Conservation (phyloP, 768 basidiomycete genomes). For the Floccularia luteovirens region DNA sequence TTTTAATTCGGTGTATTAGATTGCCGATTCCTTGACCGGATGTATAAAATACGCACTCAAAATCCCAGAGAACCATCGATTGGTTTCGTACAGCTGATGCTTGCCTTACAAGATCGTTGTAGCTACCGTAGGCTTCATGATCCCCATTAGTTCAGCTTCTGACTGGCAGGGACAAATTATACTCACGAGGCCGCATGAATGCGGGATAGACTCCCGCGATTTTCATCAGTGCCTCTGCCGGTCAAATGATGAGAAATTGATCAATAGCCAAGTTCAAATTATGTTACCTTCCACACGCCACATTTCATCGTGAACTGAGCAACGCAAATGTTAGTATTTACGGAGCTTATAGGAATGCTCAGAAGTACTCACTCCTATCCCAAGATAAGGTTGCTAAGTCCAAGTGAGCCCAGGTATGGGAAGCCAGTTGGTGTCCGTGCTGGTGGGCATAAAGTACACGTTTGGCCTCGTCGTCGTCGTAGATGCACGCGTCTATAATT, state of each 20-base stretch:
- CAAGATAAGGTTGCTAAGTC: conserved; percentile 25
- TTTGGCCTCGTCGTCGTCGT: conserved; percentile 17
- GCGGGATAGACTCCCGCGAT: conserved; percentile 14
- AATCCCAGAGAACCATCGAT: conserved; percentile 17
- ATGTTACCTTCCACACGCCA: conserved; percentile 21
- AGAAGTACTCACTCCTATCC: conserved; percentile 11
- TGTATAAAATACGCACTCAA: conserved; percentile 11
- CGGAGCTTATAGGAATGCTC: neutral
- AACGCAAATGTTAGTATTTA: neutral
- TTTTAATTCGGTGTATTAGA: conserved; percentile 3
- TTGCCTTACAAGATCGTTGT: conserved; percentile 14
- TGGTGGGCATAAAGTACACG: conserved; percentile 26
- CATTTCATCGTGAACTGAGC: conserved; percentile 22
- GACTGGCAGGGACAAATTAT: too few relatives aligned
- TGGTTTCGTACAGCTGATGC: conserved; percentile 11
- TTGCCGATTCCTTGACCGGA: neutral
- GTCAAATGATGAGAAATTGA: neutral
- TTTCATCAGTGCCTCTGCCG: conserved; percentile 23
- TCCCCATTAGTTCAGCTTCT: neutral
- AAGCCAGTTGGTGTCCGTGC: conserved; percentile 34
- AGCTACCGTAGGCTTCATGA: conserved; percentile 15
- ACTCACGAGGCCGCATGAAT: conserved; percentile 16
- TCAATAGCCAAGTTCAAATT: neutral
- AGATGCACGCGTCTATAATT: conserved; percentile 27
- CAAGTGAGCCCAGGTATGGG: conserved; percentile 41